Base-by-base conservation (phyloP, 2,329 filamentous ascomycete genomes). In the Epichloe festucae region DNA sequence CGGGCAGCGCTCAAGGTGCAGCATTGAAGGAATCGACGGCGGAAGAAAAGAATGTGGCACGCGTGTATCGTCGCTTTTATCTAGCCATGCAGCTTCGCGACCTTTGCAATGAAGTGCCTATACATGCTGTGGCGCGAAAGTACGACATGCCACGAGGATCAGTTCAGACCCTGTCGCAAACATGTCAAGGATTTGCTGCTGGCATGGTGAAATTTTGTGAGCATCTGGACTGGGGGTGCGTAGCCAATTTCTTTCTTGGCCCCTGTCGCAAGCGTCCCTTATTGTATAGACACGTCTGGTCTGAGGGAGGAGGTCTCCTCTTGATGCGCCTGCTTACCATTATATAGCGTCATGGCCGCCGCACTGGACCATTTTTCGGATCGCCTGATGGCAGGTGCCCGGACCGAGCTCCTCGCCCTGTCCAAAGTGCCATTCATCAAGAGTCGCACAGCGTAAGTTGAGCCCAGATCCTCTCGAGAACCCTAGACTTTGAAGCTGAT, bases 191-290 rank as follows among this genome's bases (percentile, higher is more conserved):
- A 0, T 90, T 89, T 60, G 86, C 85, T 3, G 83, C 84, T 2
- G 85, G 85, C 3, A 87, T 89, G 73, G 79, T 89, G 54, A 88
- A 86, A 57, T 89, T 89, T 60, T 89, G 85, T 61, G 76, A 87
- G 57, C 75, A 79, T 17, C 88, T 90, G 85, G 80, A 76, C 2
- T 89, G 85, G 84, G 78, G 77, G 75, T 77, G 60, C 59, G 71
- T 66, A 19, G 21, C 34, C 31, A 15, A 3, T 2, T 21, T 40
- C 6, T 17, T 4, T 27, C 17, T 19, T n/a, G 10, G 12, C 36
- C 36, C 36, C 23, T 36, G 8, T 36, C 21, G 19, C 27, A 31
- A 31, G 27, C 27, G 27, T 31, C 8, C 3, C 8, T 31, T 31
- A 10, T 31, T 31, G 27, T 31, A 31, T 31, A 31, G 27, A 31